Base-by-base conservation (phyloP, 345 rosid species). In the Citrus hindsii region DNA sequence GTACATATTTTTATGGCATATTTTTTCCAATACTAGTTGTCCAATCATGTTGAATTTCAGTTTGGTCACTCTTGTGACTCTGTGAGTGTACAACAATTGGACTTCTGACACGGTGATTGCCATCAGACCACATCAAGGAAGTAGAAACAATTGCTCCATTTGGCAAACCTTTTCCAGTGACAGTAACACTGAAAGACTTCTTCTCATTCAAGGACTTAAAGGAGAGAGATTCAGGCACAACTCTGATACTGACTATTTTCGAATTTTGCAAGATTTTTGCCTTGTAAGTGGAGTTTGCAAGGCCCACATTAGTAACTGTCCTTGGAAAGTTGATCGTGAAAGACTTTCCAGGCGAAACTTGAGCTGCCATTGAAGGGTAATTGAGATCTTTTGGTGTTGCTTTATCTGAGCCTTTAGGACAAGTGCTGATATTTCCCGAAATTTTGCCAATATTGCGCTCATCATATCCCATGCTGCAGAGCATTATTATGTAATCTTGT, bases 221-320 rank as follows among this genome's bases (percentile, higher is more conserved):
- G 69, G 75, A 60, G 73, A 90, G 78, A 61, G 78, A 77, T 14
- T 7, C 13, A 3, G 94, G 97, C 22, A 46, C 70, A 59, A 90
- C 90, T 69, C 69, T 25, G 69, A 85, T 74, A 0, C 67, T 61
- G 19, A 86, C 25, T 24, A 59, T 69, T 13, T 46, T 46, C 4
- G 78, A 9, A 53, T 76, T 73, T 7, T 28, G 4, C 0, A 78
- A 62, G 35, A 86, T 69, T 2, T 65, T 10, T 12, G 82, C 87
- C 53, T 75, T 89, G 83, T 90, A 92, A 13, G 80, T 86, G 4
- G 86, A 76, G 38, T 84, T 82, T n/a, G 83, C 37, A 37, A 21
- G n/a, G 7, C 92, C 91, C 6, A 89, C 94, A 59, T 92, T 90
- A 59, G 89, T 89, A 35, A 90, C 93, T 19, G 87, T 89, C 79